phyloP scores from a whole-genome alignment of 257 asterid genomes.

The Solanum clarkiae region DNA sequence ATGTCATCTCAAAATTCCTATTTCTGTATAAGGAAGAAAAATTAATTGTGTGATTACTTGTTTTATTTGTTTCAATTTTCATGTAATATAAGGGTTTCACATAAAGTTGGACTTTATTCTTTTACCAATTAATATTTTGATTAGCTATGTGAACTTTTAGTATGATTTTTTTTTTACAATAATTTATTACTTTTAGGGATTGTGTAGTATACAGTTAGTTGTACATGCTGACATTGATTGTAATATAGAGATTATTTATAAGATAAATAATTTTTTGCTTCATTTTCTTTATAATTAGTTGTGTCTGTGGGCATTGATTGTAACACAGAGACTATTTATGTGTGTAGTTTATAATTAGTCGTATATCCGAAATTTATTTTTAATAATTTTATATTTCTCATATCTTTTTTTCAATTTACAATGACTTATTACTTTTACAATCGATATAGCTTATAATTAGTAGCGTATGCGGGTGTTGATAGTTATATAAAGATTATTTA shows the following conservation, averaged over 20 bases:
- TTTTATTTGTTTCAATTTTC: no score
- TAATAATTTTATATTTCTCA: neutral
- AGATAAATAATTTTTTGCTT: neutral
- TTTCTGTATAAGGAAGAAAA: neutral
- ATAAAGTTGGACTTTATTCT: neutral
- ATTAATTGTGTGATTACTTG: neutral
- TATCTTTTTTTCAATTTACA: neutral
- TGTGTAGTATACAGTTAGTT: neutral
- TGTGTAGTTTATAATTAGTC: neutral
- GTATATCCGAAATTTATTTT: neutral
- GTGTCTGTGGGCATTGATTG: neutral
- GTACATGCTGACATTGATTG: neutral
- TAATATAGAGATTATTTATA: neutral
- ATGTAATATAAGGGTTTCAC: neutral
- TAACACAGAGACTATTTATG: neutral
- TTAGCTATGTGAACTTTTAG: neutral
- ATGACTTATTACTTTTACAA: neutral
- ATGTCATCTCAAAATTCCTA: neutral
- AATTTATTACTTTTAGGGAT: neutral
- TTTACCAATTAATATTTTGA: neutral
- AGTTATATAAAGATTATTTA: no score
- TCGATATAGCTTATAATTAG: neutral
- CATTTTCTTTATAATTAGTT: neutral
- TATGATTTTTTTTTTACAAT: neutral
- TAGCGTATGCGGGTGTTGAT: no score